Base-by-base conservation (phyloP, 2,329 filamentous ascomycete species). In the Fusarium sp. region DNA sequence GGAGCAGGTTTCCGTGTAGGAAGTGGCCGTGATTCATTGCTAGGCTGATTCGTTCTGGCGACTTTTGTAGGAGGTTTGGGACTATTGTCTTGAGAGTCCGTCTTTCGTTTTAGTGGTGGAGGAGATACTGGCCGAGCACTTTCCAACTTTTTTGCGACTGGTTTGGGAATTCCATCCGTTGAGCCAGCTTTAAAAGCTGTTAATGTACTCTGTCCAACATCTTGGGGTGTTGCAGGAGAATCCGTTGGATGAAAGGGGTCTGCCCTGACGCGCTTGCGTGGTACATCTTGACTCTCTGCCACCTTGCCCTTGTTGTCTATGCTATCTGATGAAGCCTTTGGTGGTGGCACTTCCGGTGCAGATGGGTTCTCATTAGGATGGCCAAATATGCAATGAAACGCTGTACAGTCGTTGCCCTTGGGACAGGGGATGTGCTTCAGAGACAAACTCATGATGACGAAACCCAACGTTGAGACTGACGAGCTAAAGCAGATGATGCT, bases 381-480 rank as follows among this genome's bases (percentile, higher is more conserved):
- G 29, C 83, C 82, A 70, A 87, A 87, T 42, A 87, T 81, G 71
- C 85, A 87, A 64, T 83, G 79, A 70, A 85, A 85, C 18, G 85
- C 84, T 11, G 81, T 84, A 72, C 85, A 87, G 4, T 65, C 77
- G 49, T 81, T 79, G 53, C 85, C 85, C 22, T 83, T 84, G 8
- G 85, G 85, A 69, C 85, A 87, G 12, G 84, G 83, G 50, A 87
- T 82, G 63, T 81, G 82, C 71, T 85, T 86, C 66, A 87, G 83
- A 49, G 76, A 73, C 61, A 82, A 65, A 63, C 80, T 81, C 81
- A 82, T 82, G 44, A n/a, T 61, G 50, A 51, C 4, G 57, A 27
- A n/a, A 27, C 57, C 34, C 20, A 22, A 44, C 46, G 34, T 25
- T 30, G 42, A 27, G 27, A 34, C 14, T 45, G 46, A 25, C 16